These are phyloP conservation scores for Moricandia moricandioides DNA, from an alignment of 345 rosid species.

Conservation along the genomic window DNA sequence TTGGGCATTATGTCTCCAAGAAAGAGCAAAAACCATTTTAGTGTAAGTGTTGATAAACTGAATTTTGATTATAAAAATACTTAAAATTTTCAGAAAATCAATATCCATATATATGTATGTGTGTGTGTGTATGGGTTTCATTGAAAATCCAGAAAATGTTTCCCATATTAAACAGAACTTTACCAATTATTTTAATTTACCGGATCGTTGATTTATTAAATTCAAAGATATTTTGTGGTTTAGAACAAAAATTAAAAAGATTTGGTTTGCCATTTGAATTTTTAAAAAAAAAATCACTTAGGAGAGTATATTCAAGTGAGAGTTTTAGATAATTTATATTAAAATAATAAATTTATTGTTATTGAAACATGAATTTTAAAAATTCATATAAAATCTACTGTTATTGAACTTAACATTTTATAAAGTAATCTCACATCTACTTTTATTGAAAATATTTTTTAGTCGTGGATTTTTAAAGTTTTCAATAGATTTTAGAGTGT, in stretches of 20 bases:
- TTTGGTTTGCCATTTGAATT: background rate
- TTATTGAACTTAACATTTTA: no score
- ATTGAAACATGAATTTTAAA: no score
- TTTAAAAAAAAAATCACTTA: background rate
- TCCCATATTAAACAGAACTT: background rate
- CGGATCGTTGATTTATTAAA: background rate
- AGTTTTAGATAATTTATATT: no score
- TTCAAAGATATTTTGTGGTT: background rate
- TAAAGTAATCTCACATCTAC: no score
- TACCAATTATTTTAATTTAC: background rate
- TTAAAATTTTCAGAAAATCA: background rate
- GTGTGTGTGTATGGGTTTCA: background rate
- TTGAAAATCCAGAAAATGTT: background rate
- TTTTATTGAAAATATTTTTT: no score
- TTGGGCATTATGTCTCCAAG: constrained; percentile 1
- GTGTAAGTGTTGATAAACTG: constrained; percentile 17
- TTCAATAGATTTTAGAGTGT: no score
- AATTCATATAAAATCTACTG: no score
- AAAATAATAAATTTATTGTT: no score
- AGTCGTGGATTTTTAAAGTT: no score
- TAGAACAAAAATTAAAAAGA: background rate
- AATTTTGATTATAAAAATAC: background rate
- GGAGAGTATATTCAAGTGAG: no score
- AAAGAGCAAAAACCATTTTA: constrained; percentile 5
- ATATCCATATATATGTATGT: background rate